Percentiles rank a stretch among this genome's conserved stretches.
phyloP scores from a whole-genome alignment of 2,329 filamentous ascomycete genomes.

The Aspergillus puulaauensis region DNA sequence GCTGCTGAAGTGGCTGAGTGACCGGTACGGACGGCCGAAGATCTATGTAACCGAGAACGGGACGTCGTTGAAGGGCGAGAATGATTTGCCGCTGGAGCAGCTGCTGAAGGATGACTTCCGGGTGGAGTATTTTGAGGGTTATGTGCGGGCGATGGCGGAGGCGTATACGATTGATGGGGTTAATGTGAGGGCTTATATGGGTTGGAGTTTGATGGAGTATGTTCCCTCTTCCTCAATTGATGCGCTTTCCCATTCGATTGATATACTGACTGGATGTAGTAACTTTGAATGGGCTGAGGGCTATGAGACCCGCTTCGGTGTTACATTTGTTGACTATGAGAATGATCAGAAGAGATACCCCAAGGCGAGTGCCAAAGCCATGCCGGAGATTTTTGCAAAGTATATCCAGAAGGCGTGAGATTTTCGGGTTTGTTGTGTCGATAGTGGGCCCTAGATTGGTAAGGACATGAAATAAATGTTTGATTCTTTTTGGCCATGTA shows the following conservation, averaged over 20 bases:
- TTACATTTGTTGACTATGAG: slow-evolving; percentile 78
- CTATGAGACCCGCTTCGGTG: slow-evolving; percentile 82
- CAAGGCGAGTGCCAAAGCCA: slow-evolving; percentile 77
- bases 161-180: slow-evolving; percentile 72
- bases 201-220: slow-evolving; percentile 82
- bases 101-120: slow-evolving; percentile 82
- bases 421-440: not conserved
- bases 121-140: slow-evolving; percentile 73
- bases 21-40: slow-evolving; percentile 71
- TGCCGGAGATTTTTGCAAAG: slow-evolving; percentile 69
- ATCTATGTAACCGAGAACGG: slow-evolving; percentile 92
- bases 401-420: slow-evolving; percentile 62
- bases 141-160: slow-evolving; percentile 73
- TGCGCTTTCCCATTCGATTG: not conserved
- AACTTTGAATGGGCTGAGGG: slow-evolving; percentile 94
- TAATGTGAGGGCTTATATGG: slow-evolving; percentile 76
- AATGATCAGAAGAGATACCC: slow-evolving; percentile 75
- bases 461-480: not conserved
- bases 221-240: slow-evolving; percentile 2
- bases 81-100: slow-evolving; percentile 67
- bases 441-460: not conserved
- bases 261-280: slow-evolving; percentile 35
- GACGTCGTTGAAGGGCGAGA: slow-evolving; percentile 80
- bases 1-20: slow-evolving; percentile 72
- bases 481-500: not conserved